Conservation (phyloP, 352 stramenopile species). For the Pythium aquatile region DNA sequence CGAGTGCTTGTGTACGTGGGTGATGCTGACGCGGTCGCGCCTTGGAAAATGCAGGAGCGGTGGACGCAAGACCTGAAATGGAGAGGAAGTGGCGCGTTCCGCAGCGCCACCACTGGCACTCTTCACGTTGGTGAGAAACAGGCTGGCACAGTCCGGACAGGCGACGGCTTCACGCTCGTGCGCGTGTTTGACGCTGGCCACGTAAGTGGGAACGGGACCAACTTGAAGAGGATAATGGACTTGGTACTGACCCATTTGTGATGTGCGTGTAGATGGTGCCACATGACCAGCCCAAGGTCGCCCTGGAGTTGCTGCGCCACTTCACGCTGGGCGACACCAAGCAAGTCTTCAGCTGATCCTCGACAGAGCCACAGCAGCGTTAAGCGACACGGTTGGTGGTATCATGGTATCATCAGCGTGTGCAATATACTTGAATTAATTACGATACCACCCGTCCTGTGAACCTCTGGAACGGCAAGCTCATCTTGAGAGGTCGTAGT, state of each 20-base stretch:
- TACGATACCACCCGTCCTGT: background rate
- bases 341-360: conserved; percentile 34
- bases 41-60: conserved; percentile 64
- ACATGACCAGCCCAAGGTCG: conserved; percentile 55
- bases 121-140: conserved; percentile 25
- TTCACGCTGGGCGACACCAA: conserved; percentile 38
- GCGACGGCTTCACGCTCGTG: conserved; percentile 60
- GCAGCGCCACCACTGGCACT: conserved; percentile 7
- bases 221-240: background rate
- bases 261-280: conserved; percentile 63
- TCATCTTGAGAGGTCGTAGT: conserved; percentile 39
- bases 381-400: background rate
- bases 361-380: too few species aligned
- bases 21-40: conserved; percentile 65
- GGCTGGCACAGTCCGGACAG: conserved; percentile 44
- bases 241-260: background rate
- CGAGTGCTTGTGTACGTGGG: conserved; percentile 72
- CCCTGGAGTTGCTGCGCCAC: conserved; percentile 44
- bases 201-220: conserved; percentile 35
- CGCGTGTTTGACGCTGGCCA: conserved; percentile 65
- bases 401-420: background rate
- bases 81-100: conserved; percentile 38
- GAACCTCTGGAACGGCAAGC: background rate
- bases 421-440: conserved; percentile 1
- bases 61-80: conserved; percentile 62